Evolutionary conservation across 768 basidiomycete genomes (phyloP).

Genomic region (Pleurotus sapidus): DNA sequence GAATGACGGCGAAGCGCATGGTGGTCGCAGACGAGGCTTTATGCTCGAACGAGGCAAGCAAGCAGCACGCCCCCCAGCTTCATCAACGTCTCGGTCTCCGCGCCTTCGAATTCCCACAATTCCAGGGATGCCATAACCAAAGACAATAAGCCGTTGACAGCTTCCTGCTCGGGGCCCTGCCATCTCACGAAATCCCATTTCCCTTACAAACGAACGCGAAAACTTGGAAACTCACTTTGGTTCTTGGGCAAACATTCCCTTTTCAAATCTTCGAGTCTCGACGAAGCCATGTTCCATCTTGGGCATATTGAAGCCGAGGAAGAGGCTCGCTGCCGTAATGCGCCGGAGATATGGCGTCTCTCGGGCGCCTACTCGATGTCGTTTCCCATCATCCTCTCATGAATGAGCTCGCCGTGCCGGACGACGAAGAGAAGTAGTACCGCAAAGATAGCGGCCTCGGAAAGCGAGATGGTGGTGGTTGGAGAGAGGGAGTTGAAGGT

Average conservation of each 20-base stretch:
- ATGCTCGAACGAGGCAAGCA: slow-evolving; percentile 28
- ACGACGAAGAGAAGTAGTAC: too few species aligned
- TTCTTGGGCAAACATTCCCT: too few species aligned
- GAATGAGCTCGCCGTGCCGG: too few species aligned
- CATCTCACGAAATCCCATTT: background rate
- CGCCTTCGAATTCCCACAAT: slow-evolving; percentile 5
- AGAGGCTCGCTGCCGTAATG: too few species aligned
- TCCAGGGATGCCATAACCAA: slow-evolving; percentile 2
- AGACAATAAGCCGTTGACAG: background rate
- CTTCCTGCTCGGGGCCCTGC: background rate
- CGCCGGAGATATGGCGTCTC: too few species aligned
- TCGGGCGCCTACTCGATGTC: background rate
- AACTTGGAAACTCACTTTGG: background rate
- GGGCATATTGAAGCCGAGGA: too few species aligned
- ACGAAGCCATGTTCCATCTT: too few species aligned
- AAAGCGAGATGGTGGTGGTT: too few species aligned
- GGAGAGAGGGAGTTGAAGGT: too few species aligned
- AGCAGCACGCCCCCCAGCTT: background rate
- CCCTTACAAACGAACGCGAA: background rate
- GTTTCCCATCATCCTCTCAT: slow-evolving; percentile 3
- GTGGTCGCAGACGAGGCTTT: slow-evolving; percentile 21
- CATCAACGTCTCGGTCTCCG: background rate
- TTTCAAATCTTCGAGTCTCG: too few species aligned
- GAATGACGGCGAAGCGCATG: slow-evolving; percentile 17
- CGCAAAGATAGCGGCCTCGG: too few species aligned